Evolutionary conservation across 306 rosid genomes (phyloP).

Genomic region (Pachyrhizus erosus): DNA sequence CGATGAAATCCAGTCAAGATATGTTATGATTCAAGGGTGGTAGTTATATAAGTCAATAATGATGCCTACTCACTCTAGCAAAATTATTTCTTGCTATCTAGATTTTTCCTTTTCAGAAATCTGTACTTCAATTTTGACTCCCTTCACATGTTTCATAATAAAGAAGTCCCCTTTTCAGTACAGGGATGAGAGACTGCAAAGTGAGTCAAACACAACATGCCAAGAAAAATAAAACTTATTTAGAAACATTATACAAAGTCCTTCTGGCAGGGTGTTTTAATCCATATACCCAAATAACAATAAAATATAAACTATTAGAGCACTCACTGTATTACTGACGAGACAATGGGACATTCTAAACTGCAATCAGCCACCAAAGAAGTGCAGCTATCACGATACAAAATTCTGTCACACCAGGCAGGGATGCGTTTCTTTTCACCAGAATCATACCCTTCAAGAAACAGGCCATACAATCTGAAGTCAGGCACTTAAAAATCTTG

Average conservation of each 20-base stretch:
- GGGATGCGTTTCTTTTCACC: constrained; percentile 99
- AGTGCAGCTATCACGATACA: constrained; percentile 87
- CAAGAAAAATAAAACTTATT: constrained; percentile 1
- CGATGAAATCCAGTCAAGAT: background rate
- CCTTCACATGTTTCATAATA: constrained; percentile 25
- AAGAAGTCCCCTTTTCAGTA: constrained; percentile 6
- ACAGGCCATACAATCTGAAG: constrained; percentile 40
- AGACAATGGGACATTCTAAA: constrained; percentile 80
- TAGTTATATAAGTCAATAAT: background rate
- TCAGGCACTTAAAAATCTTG: constrained; percentile 36
- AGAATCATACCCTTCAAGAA: constrained; percentile 83
- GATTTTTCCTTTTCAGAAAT: constrained; percentile 22
- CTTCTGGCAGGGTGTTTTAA: constrained; percentile 22
- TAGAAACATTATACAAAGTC: background rate
- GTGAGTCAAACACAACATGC: constrained; percentile 19
- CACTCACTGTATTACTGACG: constrained; percentile 75
- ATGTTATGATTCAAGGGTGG: background rate
- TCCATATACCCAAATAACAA: constrained; percentile 31
- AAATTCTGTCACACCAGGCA: constrained; percentile 98
- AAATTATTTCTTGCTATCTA: background rate
- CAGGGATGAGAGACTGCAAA: constrained; percentile 19
- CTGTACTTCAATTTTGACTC: constrained; percentile 5
- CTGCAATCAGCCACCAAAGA: constrained; percentile 69
- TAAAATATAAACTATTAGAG: constrained; percentile 32
- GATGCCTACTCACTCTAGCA: background rate